Conservation (phyloP, 805 yeast genomes). For the Ogataea ramenticola region DNA sequence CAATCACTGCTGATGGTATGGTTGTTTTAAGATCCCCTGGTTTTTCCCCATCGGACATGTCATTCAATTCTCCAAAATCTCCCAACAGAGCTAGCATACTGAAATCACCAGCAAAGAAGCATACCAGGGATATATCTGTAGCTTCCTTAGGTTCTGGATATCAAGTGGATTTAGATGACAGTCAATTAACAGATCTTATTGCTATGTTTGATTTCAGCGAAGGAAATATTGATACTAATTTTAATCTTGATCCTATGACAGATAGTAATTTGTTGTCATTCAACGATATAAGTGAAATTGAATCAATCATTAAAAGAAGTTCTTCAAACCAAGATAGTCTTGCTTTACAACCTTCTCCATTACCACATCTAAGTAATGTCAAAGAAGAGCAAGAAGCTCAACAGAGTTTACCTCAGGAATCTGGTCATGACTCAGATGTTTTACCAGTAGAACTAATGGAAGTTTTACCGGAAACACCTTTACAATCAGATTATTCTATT, state of each 20-base stretch:
- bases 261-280: neutral
- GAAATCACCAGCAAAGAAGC: constrained; percentile 1
- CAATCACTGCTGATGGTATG: constrained; percentile 35
- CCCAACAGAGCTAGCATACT: neutral
- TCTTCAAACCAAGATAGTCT: no score
- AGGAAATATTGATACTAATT: constrained; percentile 18
- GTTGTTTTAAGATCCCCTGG: constrained; percentile 29
- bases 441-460: no score
- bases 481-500: no score
- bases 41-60: neutral
- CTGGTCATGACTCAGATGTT: no score
- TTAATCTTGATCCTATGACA: constrained; percentile 11
- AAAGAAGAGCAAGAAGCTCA: neutral
- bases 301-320: neutral
- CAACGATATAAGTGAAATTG: neutral
- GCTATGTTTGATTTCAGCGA: constrained; percentile 23
- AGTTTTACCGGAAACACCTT: no score
- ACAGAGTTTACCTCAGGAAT: no score
- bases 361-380: neutral
- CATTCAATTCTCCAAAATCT: constrained; percentile 4
- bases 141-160: neutral
- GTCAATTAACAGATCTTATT: constrained; percentile 21
- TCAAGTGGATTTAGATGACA: constrained; percentile 3
- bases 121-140: neutral
- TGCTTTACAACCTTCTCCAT: neutral